phyloP scores from a whole-genome alignment of 805 yeast genomes.

The Kuraishia borneana region DNA sequence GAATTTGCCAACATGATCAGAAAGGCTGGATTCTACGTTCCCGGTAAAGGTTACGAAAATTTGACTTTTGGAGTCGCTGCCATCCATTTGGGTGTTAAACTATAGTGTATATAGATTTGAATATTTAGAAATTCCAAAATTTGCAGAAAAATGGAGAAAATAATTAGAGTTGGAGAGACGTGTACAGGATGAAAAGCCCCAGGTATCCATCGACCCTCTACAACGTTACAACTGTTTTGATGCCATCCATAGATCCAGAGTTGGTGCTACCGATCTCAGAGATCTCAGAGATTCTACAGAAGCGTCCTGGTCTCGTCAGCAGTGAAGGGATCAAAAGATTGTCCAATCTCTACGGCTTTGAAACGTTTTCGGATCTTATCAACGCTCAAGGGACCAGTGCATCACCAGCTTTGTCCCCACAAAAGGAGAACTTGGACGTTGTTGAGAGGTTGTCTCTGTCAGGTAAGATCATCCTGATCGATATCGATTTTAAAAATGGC shows the following conservation, averaged over 20 bases:
- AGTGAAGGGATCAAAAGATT: slow-evolving; percentile 20
- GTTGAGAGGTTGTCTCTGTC: slow-evolving; percentile 20
- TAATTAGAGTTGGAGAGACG: too few relatives aligned
- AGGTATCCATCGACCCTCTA: not conserved
- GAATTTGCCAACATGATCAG: slow-evolving; percentile 84
- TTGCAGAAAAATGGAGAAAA: too few relatives aligned
- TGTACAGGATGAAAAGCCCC: not conserved
- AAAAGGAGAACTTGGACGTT: not conserved
- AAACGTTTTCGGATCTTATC: slow-evolving; percentile 18
- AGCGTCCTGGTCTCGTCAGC: slow-evolving; percentile 22
- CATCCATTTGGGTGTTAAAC: slow-evolving; percentile 89
- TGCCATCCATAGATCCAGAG: slow-evolving; percentile 23
- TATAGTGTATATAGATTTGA: too few relatives aligned
- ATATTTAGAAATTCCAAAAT: too few relatives aligned
- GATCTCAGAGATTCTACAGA: slow-evolving; percentile 20
- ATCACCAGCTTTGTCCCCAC: not conserved
- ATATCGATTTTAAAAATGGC: slow-evolving; percentile 20
- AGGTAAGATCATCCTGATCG: slow-evolving; percentile 23
- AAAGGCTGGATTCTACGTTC: slow-evolving; percentile 88
- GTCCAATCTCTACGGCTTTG: slow-evolving; percentile 25
- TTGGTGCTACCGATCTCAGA: slow-evolving; percentile 18
- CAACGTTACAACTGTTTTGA: slow-evolving; percentile 4
- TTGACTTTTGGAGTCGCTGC: slow-evolving; percentile 93
- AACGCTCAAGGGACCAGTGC: not conserved
- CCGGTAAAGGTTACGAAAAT: slow-evolving; percentile 87